phyloP scores from a whole-genome alignment of 768 basidiomycete species.

The Cubamyces lactineus region DNA sequence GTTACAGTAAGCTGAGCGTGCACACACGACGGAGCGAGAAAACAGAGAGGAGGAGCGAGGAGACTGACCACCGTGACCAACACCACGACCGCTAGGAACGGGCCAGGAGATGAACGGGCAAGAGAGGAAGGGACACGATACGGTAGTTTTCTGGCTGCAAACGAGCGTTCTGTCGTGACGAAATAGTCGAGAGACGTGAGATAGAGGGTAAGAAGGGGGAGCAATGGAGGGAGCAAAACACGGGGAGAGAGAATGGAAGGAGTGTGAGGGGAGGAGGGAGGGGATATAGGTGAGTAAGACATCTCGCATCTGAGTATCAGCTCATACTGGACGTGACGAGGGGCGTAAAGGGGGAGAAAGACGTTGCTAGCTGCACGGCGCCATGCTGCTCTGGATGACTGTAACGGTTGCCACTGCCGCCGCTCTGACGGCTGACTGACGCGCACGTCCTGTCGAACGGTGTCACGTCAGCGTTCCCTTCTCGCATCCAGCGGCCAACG shows the following conservation, averaged over 20 bases:
- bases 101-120: background rate
- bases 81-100: background rate
- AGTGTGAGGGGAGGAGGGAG: no score
- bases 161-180: constrained; percentile 15
- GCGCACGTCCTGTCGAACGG: background rate
- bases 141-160: background rate
- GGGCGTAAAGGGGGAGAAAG: no score
- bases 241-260: no score
- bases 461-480: background rate
- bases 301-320: no score
- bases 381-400: no score
- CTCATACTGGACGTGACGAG: no score
- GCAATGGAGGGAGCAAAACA: no score
- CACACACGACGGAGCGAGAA: background rate
- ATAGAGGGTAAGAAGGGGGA: no score
- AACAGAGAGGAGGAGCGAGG: no score
- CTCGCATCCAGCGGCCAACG: background rate
- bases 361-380: no score
- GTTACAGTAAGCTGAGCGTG: constrained; percentile 3
- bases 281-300: no score
- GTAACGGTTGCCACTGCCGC: background rate
- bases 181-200: background rate
- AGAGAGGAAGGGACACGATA: background rate
- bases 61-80: background rate
- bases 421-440: background rate